Evolutionary conservation across 495 filamentous ascomycete genomes (phyloP).

Genomic region (Penicillium maclennaniae): DNA sequence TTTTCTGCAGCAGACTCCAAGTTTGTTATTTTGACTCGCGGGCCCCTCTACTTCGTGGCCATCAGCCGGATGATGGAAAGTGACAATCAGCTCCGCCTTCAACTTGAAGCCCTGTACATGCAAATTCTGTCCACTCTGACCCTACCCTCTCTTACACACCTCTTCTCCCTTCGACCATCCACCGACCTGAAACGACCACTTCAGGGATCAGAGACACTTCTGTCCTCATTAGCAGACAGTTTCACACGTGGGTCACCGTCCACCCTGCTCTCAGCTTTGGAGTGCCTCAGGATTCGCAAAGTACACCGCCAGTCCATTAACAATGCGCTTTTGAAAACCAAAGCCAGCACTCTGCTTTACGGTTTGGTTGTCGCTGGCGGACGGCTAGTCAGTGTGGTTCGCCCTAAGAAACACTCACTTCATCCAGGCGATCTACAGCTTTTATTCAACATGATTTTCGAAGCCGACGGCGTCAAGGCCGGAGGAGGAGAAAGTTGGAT

Average conservation of each 20-base stretch:
- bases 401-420: conserved; percentile 91
- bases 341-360: conserved; percentile 75
- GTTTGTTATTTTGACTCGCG: conserved; percentile 80
- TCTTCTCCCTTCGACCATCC: conserved; percentile 86
- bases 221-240: conserved; percentile 87
- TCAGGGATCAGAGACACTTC: conserved; percentile 85
- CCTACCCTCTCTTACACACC: conserved; percentile 77
- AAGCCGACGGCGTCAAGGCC: conserved; percentile 80
- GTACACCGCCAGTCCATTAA: conserved; percentile 82
- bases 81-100: conserved; percentile 76
- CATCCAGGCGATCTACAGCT: conserved; percentile 95
- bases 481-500: conserved; percentile 97
- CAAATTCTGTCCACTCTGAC: conserved; percentile 96
- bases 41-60: conserved; percentile 86
- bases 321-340: conserved; percentile 74
- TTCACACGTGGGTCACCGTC: conserved; percentile 92
- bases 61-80: conserved; percentile 90
- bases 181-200: conserved; percentile 90
- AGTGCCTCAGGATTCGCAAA: conserved; percentile 85
- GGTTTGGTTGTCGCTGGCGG: conserved; percentile 93
- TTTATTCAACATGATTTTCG: conserved; percentile 99
- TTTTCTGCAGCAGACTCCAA: conserved; percentile 81
- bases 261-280: conserved; percentile 80
- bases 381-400: conserved; percentile 86
- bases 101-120: conserved; percentile 95